phyloP scores from a whole-genome alignment of 306 rosid genomes.

The Styphnolobium japonicum region DNA sequence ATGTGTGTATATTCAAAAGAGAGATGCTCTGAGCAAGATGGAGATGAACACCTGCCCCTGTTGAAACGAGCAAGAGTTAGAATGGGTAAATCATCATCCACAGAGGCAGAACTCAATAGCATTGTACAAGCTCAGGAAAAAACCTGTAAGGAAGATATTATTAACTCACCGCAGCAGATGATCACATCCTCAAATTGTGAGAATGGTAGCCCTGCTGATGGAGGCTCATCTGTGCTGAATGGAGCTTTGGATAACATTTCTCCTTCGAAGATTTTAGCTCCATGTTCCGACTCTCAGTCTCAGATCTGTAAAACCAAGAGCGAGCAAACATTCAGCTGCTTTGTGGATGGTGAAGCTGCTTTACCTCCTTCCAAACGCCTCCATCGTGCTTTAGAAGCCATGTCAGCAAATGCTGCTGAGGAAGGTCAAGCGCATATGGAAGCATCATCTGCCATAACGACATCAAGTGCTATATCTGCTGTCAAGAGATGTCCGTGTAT shows the following conservation, averaged over 20 bases:
- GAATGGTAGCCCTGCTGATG: slow-evolving; percentile 42
- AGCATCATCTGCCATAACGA: slow-evolving; percentile 39
- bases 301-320: slow-evolving; percentile 52
- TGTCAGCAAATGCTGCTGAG: slow-evolving; percentile 94
- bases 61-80: slow-evolving; percentile 95
- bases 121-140: slow-evolving; percentile 39
- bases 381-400: slow-evolving; percentile 97
- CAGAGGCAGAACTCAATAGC: slow-evolving; percentile 52
- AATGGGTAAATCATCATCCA: slow-evolving; percentile 69
- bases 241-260: slow-evolving; percentile 43
- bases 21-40: slow-evolving; percentile 67
- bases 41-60: slow-evolving; percentile 91
- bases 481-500: slow-evolving; percentile 29
- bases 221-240: slow-evolving; percentile 37
- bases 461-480: slow-evolving; percentile 31
- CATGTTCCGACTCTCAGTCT: slow-evolving; percentile 38
- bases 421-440: slow-evolving; percentile 50
- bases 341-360: slow-evolving; percentile 79
- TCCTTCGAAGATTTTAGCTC: slow-evolving; percentile 43
- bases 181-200: slow-evolving; percentile 44
- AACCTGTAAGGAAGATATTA: slow-evolving; percentile 41
- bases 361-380: slow-evolving; percentile 96
- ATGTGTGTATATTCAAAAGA: slow-evolving; percentile 44
- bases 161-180: slow-evolving; percentile 30
- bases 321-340: slow-evolving; percentile 63